These are phyloP conservation scores for Vaccinium corymbosum DNA, from an alignment of 148 eudicot genomes.

Conservation along the genomic window DNA sequence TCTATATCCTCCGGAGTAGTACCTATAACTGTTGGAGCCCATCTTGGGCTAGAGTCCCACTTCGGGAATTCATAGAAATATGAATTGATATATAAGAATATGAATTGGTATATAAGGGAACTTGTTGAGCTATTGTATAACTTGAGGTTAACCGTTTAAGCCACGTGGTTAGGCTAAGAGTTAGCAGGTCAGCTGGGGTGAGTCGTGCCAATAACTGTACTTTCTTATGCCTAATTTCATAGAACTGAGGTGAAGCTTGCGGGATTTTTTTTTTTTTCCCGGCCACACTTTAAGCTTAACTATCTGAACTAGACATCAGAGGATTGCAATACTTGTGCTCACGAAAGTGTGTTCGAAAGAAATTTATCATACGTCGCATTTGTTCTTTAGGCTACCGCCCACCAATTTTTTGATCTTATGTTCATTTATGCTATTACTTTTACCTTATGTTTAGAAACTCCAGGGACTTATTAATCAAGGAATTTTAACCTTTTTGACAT, in stretches of 20 bases:
- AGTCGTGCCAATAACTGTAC: background rate
- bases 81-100: too few relatives aligned
- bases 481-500: slow-evolving; percentile 25
- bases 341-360: background rate
- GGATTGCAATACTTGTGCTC: background rate
- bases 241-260: background rate
- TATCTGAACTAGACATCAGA: background rate
- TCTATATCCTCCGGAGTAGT: background rate
- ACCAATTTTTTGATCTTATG: background rate
- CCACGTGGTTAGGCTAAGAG: too few relatives aligned
- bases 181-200: too few relatives aligned
- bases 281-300: background rate
- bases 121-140: too few relatives aligned
- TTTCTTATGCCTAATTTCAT: background rate
- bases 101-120: too few relatives aligned
- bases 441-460: slow-evolving; percentile 18
- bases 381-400: background rate
- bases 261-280: background rate
- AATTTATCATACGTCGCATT: background rate
- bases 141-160: too few relatives aligned
- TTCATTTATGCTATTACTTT: background rate
- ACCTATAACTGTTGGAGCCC: background rate
- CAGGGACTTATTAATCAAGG: slow-evolving; percentile 20
- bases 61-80: too few relatives aligned
- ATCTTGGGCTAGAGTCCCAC: too few relatives aligned